phyloP scores from a whole-genome alignment of 495 filamentous ascomycete genomes.

The Hyphodiscus hymeniophilus region DNA sequence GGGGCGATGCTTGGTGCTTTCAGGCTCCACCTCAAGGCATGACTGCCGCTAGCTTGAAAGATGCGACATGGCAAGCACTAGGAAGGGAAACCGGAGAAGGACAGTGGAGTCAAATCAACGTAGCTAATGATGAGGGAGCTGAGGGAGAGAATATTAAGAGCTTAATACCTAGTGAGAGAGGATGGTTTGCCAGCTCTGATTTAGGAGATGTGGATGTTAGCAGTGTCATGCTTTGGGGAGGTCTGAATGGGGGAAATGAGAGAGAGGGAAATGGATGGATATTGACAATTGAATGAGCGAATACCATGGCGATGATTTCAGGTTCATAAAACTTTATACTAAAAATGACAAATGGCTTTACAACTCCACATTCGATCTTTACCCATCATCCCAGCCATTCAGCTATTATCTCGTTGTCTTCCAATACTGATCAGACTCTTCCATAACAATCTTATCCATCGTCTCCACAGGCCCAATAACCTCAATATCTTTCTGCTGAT shows the following conservation, averaged over 20 bases:
- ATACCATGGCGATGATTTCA: neutral
- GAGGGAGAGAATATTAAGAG: constrained; percentile 23
- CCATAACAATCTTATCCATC: constrained; percentile 35
- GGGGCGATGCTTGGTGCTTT: constrained; percentile 67
- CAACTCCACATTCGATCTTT: too few species aligned
- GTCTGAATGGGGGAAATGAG: constrained; percentile 33
- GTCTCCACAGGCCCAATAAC: constrained; percentile 38
- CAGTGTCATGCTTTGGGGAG: constrained; percentile 44
- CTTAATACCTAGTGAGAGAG: constrained; percentile 33
- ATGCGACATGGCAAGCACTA: constrained; percentile 45
- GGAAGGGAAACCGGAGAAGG: constrained; percentile 42
- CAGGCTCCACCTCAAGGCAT: constrained; percentile 45
- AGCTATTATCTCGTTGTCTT: constrained; percentile 20
- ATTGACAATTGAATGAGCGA: constrained; percentile 28
- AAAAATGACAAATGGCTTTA: too few species aligned
- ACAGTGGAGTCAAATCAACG: constrained; percentile 41
- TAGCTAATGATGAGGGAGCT: constrained; percentile 28
- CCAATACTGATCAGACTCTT: constrained; percentile 41
- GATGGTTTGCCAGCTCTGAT: constrained; percentile 38
- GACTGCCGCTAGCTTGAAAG: constrained; percentile 42
- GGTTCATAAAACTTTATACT: too few species aligned
- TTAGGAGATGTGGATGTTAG: constrained; percentile 41
- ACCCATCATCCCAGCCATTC: too few species aligned
- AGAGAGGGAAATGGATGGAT: constrained; percentile 48
- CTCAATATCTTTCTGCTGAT: constrained; percentile 38